Evolutionary conservation across 129 eudicot genomes (phyloP).

Genomic region (Flaveria trinervia): DNA sequence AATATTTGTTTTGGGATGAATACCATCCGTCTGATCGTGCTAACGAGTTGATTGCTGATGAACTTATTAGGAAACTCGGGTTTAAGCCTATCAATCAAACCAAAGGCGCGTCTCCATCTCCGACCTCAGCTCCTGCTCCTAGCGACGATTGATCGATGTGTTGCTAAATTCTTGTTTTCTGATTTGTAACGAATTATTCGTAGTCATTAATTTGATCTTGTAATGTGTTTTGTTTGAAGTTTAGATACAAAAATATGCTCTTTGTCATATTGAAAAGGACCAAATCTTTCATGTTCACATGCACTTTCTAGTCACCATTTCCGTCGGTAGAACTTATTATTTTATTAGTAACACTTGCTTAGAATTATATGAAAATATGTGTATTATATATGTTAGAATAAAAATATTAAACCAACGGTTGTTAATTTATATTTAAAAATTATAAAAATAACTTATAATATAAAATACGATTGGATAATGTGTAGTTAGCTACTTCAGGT

Average conservation of each 20-base stretch:
- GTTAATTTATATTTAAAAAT: too few species aligned
- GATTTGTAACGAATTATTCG: constrained; percentile 10
- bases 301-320: background rate
- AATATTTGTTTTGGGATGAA: constrained; percentile 97
- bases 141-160: constrained; percentile 22
- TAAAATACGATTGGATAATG: too few species aligned
- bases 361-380: too few species aligned
- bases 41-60: constrained; percentile 74
- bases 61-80: constrained; percentile 67
- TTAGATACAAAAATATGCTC: constrained; percentile 22
- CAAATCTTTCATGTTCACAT: too few species aligned
- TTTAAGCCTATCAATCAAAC: constrained; percentile 38
- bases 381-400: too few species aligned
- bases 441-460: too few species aligned
- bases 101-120: constrained; percentile 44
- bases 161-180: background rate
- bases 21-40: constrained; percentile 92
- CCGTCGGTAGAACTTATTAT: background rate
- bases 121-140: constrained; percentile 59
- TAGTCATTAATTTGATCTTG: constrained; percentile 7
- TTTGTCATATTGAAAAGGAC: background rate
- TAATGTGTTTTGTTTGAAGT: constrained; percentile 20
- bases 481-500: too few species aligned
- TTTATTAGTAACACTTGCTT: too few species aligned
- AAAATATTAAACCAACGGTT: too few species aligned